These are phyloP conservation scores for Arbutus unedo DNA, from an alignment of 148 eudicot species.

Conservation along the genomic window DNA sequence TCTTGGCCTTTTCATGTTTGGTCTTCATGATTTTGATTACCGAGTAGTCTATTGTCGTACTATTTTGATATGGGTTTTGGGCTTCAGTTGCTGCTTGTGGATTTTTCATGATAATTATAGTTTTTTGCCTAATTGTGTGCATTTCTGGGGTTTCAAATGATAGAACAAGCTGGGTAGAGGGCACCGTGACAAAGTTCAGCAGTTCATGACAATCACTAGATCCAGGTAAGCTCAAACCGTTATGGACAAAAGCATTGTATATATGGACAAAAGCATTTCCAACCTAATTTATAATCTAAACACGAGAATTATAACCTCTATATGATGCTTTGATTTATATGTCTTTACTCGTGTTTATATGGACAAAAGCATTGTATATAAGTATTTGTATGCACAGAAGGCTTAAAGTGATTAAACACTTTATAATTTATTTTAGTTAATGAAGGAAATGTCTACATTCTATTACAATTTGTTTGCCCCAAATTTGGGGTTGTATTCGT, in stretches of 20 bases:
- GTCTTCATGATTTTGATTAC: background rate
- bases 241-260: no score
- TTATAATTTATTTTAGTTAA: background rate
- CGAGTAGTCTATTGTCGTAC: background rate
- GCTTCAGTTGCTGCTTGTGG: background rate
- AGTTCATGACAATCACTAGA: slow-evolving; percentile 77
- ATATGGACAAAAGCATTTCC: no score
- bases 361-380: background rate
- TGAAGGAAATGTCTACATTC: background rate
- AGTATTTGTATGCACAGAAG: no score
- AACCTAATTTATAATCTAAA: no score
- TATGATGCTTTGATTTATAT: background rate
- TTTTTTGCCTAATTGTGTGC: background rate
- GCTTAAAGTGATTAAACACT: background rate
- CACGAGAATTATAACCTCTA: no score
- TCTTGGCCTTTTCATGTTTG: background rate
- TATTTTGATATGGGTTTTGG: background rate
- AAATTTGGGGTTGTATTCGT: background rate
- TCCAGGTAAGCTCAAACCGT: slow-evolving; percentile 52
- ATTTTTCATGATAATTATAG: background rate
- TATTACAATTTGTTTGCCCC: background rate
- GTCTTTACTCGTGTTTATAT: background rate
- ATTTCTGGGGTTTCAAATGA: slow-evolving; percentile 8
- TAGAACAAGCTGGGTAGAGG: slow-evolving; percentile 91
- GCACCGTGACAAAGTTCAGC: slow-evolving; percentile 85